phyloP scores from a whole-genome alignment of 1,139 yeast species.

The Candida sp. region DNA sequence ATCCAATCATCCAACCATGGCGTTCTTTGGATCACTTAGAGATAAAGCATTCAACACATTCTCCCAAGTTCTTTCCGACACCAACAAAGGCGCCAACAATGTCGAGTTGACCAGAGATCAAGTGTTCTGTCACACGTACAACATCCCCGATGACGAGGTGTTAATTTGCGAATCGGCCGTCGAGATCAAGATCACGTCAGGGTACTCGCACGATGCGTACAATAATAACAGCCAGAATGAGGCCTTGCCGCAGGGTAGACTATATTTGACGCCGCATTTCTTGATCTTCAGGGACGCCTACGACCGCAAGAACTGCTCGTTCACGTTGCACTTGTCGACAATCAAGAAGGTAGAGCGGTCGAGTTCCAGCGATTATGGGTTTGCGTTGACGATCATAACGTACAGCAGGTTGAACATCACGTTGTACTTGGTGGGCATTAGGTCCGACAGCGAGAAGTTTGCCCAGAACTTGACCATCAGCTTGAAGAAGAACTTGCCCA shows the following conservation, averaged over 20 bases:
- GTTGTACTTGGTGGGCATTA: conserved; percentile 77
- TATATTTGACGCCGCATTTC: conserved; percentile 76
- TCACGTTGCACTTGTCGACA: conserved; percentile 76
- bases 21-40: conserved; percentile 52
- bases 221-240: conserved; percentile 17
- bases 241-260: conserved; percentile 55
- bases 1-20: conserved; percentile 34
- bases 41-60: conserved; percentile 51
- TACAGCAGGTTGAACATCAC: conserved; percentile 68
- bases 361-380: conserved; percentile 77
- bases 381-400: conserved; percentile 74
- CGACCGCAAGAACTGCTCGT: conserved; percentile 70
- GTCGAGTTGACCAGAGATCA: conserved; percentile 61
- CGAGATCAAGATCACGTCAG: conserved; percentile 60
- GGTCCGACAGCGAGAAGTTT: conserved; percentile 81
- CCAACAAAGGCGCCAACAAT: conserved; percentile 26
- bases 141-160: conserved; percentile 72
- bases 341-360: conserved; percentile 86
- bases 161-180: conserved; percentile 72
- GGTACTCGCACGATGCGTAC: conserved; percentile 27
- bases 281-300: conserved; percentile 74
- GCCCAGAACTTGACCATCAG: conserved; percentile 68
- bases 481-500: conserved; percentile 65
- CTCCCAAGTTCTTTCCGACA: conserved; percentile 42
- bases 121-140: conserved; percentile 65